Evolutionary conservation across 352 stramenopile species (phyloP).

Genomic region (Pythium phragmiticola): DNA sequence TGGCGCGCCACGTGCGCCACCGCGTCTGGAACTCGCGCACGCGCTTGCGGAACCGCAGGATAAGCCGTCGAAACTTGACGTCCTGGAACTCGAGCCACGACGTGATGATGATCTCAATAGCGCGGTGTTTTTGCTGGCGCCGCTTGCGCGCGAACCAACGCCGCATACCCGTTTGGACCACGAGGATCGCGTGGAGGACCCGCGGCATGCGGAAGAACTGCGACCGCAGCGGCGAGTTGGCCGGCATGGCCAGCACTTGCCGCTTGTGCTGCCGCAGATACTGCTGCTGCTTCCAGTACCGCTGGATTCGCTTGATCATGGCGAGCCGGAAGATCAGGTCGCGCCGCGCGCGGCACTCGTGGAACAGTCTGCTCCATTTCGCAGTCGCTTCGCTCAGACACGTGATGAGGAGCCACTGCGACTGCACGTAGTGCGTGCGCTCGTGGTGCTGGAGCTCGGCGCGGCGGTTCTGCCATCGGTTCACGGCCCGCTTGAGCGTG

Average conservation of each 20-base stretch:
- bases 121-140: conserved; percentile 19
- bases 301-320: conserved; percentile 60
- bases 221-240: conserved; percentile 31
- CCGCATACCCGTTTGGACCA: conserved; percentile 44
- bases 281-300: conserved; percentile 44
- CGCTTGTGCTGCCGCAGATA: conserved; percentile 30
- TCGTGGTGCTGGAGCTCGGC: conserved; percentile 34
- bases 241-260: conserved; percentile 22
- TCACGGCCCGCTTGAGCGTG: conserved; percentile 33
- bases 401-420: conserved; percentile 58
- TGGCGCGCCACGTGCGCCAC: conserved; percentile 65
- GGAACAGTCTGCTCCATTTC: conserved; percentile 44
- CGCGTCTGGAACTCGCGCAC: conserved; percentile 75
- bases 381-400: conserved; percentile 34
- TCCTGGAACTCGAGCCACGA: conserved; percentile 82
- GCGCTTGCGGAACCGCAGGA: conserved; percentile 72
- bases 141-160: conserved; percentile 39
- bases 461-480: conserved; percentile 55
- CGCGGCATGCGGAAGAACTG: conserved; percentile 52
- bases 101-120: conserved; percentile 59
- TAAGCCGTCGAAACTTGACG: conserved; percentile 78
- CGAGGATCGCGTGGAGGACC: conserved; percentile 41
- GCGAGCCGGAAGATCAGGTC: conserved; percentile 33
- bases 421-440: conserved; percentile 41
- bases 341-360: conserved; percentile 41